A percentile compares a stretch with the other conserved stretches of the same genome.
phyloP scores from a whole-genome alignment of 352 stramenopile species.

The Phytophthora cryptogea region DNA sequence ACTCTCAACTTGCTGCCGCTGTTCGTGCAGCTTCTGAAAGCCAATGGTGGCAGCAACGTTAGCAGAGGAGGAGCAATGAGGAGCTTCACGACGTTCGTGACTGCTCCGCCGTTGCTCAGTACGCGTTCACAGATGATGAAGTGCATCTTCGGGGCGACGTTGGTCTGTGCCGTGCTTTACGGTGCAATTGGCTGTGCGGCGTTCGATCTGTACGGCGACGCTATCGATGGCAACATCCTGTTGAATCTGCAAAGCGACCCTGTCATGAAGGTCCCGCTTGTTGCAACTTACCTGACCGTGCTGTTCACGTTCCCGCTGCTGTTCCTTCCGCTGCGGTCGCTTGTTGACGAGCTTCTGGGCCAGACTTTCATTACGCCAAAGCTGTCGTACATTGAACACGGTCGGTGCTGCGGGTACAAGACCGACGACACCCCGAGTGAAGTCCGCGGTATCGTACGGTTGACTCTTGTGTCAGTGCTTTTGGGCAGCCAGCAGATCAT shows the following conservation, averaged over 20 bases:
- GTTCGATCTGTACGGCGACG: constrained; percentile 47
- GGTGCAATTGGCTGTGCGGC: constrained; percentile 47
- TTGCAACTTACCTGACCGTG: constrained; percentile 49
- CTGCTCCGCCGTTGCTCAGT: constrained; percentile 20
- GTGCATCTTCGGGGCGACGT: constrained; percentile 48
- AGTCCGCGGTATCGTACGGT: constrained; percentile 1
- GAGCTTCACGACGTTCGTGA: constrained; percentile 32
- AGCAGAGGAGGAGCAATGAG: constrained; percentile 41
- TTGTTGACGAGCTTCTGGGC: constrained; percentile 38
- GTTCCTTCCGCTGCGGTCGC: constrained; percentile 49
- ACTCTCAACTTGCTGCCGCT: constrained; percentile 77
- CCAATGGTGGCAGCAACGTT: constrained; percentile 13
- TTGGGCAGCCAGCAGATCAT: constrained; percentile 35
- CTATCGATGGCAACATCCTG: constrained; percentile 53
- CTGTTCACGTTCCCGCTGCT: constrained; percentile 55
- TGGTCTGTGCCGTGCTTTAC: constrained; percentile 58
- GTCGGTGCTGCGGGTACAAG: constrained; percentile 10
- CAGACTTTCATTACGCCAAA: constrained; percentile 12
- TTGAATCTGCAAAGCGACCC: constrained; percentile 52
- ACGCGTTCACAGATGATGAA: constrained; percentile 43
- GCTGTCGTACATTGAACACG: constrained; percentile 5
- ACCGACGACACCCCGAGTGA: neutral
- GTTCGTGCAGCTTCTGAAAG: constrained; percentile 60
- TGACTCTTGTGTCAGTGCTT: constrained; percentile 25
- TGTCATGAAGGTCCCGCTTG: constrained; percentile 46